Base-by-base conservation (phyloP, 2,329 filamentous ascomycete species). In the Aspergillus viridinutans region DNA sequence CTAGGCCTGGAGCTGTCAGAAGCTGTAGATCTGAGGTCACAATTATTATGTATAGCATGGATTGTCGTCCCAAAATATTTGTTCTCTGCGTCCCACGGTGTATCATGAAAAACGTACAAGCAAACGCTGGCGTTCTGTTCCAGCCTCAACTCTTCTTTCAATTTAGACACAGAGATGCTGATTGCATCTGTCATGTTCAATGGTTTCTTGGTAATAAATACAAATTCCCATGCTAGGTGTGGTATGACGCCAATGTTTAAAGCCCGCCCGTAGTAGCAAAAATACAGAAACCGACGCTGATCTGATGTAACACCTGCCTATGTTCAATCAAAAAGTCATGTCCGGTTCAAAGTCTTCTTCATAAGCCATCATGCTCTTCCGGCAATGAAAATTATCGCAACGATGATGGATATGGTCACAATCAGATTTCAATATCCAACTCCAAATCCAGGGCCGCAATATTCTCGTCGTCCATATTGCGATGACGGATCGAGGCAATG, bases 381-480 rank as follows among this genome's bases (percentile, higher is more conserved):
- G 14, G n/a, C 40, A 23, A n/a, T 4, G 21, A 47, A 47, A 12
- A n/a, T 6, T 2, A 47, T 47, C 23, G 43, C 21, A 26, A 14
- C 12, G 20, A 23, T 10, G 21, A n/a, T 23, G 2, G 20, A 12
- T 4, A 35, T 29, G n/a, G 28, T 38, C 28, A 32, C 53, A 14
- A 32, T 58, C 78, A 90, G 65, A 96, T 90, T 64, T 96, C 92
- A 66, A 96, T 87, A 65, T 97, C 93, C 71, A 97, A 91, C 28
- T 91, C 93, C 66, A 97, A 77, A 72, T 97, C 94, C 78, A 97
- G 79, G 26, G 86, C 83, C 1, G 89, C 92, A 73, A 97, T 93
- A 55, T 97, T 89, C 69, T 97, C 94, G 69, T 97, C 94, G 60
- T 96, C 92, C 80, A 89, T 88, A 56, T 92, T 83, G 29, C 88